Percentiles rank a stretch among this genome's conserved stretches.
Conservation (phyloP, 2,329 filamentous ascomycete species). For the Falciphora oryzae region DNA sequence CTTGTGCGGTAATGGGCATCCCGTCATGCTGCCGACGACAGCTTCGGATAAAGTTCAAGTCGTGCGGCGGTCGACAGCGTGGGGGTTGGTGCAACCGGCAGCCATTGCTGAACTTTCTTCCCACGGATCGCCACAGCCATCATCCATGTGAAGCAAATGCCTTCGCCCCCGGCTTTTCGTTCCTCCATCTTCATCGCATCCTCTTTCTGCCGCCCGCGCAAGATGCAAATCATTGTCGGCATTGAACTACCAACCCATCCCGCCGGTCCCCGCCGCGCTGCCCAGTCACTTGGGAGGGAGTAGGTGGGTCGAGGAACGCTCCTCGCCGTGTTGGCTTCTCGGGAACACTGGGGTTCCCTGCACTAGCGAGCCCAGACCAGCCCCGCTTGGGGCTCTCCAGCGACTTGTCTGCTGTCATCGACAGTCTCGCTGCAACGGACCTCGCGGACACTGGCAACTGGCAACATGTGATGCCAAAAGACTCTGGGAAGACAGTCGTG, state of each 20-base stretch:
- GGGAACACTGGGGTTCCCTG: background rate
- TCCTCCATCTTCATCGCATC: background rate
- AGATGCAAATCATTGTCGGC: background rate
- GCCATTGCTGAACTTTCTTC: background rate
- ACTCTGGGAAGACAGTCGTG: background rate
- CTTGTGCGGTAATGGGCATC: background rate
- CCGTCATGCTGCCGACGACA: background rate
- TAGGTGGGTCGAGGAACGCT: background rate
- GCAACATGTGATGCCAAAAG: background rate
- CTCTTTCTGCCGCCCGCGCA: background rate
- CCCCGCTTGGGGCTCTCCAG: background rate
- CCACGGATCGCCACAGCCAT: background rate
- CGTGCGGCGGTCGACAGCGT: background rate
- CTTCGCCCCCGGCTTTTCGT: background rate
- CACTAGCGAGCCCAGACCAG: background rate
- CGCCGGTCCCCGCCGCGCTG: no score
- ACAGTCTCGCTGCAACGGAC: background rate
- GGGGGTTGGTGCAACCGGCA: background rate
- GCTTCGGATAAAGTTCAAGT: background rate
- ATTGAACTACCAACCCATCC: background rate
- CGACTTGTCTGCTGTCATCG: background rate
- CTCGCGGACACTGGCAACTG: no score
- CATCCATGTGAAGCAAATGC: background rate
- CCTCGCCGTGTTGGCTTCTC: background rate
- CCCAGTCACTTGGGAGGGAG: background rate